These are phyloP conservation scores for Puccinia novopanici DNA, from an alignment of 1,284 basidiomycete genomes.

Conservation along the genomic window DNA sequence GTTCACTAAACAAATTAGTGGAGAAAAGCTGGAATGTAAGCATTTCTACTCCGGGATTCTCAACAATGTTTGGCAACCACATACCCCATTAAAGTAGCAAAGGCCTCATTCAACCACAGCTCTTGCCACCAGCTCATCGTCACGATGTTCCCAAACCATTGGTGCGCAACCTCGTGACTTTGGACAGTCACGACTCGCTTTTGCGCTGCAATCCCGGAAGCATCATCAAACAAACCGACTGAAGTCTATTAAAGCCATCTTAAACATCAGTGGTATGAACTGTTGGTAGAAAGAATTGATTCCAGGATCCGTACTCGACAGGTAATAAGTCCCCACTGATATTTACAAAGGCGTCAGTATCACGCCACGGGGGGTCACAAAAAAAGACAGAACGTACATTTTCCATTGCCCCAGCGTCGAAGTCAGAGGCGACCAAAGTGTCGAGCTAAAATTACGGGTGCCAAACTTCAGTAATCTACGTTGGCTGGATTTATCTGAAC, in stretches of 20 bases:
- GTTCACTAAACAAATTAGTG: slow-evolving; percentile 29
- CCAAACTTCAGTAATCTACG: background rate
- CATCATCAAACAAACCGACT: slow-evolving; percentile 79
- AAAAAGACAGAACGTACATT: slow-evolving; percentile 62
- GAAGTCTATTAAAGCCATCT: slow-evolving; percentile 73
- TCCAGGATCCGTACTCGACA: slow-evolving; percentile 35
- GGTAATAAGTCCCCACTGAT: slow-evolving; percentile 52
- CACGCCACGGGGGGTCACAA: background rate
- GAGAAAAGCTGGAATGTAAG: background rate
- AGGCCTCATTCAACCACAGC: slow-evolving; percentile 69
- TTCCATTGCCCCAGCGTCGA: slow-evolving; percentile 92
- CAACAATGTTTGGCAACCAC: background rate
- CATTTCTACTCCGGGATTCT: background rate
- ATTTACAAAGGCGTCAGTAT: slow-evolving; percentile 12
- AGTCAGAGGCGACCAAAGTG: slow-evolving; percentile 71
- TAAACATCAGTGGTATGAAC: background rate
- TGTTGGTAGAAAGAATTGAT: background rate
- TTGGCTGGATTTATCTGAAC: slow-evolving; percentile 40
- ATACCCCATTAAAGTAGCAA: slow-evolving; percentile 80
- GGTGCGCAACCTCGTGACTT: slow-evolving; percentile 70
- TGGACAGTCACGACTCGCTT: slow-evolving; percentile 77
- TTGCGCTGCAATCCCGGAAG: slow-evolving; percentile 73
- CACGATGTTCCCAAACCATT: slow-evolving; percentile 81
- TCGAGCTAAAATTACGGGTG: slow-evolving; percentile 65
- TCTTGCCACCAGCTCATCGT: slow-evolving; percentile 61